These are phyloP conservation scores for Aspergillus nidulans DNA, from an alignment of 495 filamentous ascomycete species.

Conservation along the genomic window DNA sequence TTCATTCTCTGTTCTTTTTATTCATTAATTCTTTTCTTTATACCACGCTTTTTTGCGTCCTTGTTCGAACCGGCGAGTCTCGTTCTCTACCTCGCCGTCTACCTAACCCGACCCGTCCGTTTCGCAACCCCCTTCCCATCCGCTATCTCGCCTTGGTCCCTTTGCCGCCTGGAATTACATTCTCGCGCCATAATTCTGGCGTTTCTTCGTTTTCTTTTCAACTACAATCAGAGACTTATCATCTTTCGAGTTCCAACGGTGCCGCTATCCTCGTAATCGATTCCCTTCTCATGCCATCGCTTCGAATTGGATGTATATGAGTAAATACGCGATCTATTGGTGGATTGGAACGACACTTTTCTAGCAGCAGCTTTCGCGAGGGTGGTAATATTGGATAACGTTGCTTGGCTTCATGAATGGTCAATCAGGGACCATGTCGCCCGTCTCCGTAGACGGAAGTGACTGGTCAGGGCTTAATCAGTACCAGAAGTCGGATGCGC, in stretches of 20 bases:
- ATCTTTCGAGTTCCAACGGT: slow-evolving; percentile 1
- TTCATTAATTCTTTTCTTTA: slow-evolving; percentile 3
- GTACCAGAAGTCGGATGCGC: slow-evolving; percentile 59
- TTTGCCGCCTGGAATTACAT: not conserved
- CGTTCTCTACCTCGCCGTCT: slow-evolving; percentile 2
- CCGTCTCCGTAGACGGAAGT: slow-evolving; percentile 75
- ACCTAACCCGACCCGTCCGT: not conserved
- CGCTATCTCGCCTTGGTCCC: slow-evolving; percentile 6
- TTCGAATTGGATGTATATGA: slow-evolving; percentile 19
- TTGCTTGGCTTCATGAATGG: slow-evolving; percentile 50
- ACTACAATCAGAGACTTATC: slow-evolving; percentile 10
- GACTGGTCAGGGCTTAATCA: slow-evolving; percentile 81
- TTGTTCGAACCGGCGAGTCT: not conserved
- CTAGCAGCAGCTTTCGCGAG: not conserved
- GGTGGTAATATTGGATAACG: not conserved
- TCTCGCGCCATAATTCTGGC: slow-evolving; percentile 4
- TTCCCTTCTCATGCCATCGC: slow-evolving; percentile 11
- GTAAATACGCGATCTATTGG: not conserved
- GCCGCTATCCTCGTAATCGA: not conserved
- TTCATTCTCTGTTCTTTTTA: slow-evolving; percentile 20
- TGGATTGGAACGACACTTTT: not conserved
- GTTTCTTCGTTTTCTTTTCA: slow-evolving; percentile 4
- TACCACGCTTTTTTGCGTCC: not conserved
- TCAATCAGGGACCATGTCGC: slow-evolving; percentile 67
- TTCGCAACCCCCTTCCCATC: slow-evolving; percentile 5